A percentile compares a stretch with the other conserved stretches of the same genome.
Evolutionary conservation across 306 rosid genomes (phyloP).

Genomic region (Spatholobus suberectus): DNA sequence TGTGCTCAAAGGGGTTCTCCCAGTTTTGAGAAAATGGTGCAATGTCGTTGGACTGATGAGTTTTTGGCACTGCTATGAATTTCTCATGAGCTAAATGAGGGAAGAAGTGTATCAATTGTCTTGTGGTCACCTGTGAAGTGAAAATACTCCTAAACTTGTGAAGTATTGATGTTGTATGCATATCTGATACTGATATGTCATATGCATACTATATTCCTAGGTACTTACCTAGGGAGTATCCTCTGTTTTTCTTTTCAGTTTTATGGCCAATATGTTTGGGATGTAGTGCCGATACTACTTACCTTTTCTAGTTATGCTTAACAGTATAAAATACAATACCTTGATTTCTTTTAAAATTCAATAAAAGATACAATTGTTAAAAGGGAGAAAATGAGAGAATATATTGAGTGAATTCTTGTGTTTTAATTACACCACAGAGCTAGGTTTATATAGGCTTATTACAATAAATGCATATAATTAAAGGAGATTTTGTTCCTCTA

Average conservation of each 20-base stretch:
- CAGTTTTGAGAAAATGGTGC: slow-evolving; percentile 31
- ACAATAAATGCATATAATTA: too few species aligned
- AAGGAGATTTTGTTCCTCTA: too few species aligned
- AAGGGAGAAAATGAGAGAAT: too few species aligned
- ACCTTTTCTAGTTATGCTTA: neutral
- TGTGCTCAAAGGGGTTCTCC: slow-evolving; percentile 1
- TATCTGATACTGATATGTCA: neutral
- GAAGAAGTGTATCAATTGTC: slow-evolving; percentile 16
- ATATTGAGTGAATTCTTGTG: too few species aligned
- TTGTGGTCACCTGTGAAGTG: neutral
- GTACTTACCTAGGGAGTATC: neutral
- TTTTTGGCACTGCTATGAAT: slow-evolving; percentile 5
- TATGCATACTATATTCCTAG: neutral
- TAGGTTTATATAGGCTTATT: too few species aligned
- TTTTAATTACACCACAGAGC: too few species aligned
- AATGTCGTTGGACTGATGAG: neutral
- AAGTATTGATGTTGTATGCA: neutral
- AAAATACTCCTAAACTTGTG: neutral
- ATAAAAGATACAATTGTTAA: too few species aligned
- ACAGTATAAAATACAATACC: neutral
- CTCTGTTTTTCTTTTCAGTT: neutral
- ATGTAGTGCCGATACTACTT: neutral
- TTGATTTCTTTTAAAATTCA: neutral
- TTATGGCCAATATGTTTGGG: neutral
- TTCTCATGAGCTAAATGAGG: neutral